phyloP scores from a whole-genome alignment of 192 early-diverging fungal species.

The Backusella liffmaniae region DNA sequence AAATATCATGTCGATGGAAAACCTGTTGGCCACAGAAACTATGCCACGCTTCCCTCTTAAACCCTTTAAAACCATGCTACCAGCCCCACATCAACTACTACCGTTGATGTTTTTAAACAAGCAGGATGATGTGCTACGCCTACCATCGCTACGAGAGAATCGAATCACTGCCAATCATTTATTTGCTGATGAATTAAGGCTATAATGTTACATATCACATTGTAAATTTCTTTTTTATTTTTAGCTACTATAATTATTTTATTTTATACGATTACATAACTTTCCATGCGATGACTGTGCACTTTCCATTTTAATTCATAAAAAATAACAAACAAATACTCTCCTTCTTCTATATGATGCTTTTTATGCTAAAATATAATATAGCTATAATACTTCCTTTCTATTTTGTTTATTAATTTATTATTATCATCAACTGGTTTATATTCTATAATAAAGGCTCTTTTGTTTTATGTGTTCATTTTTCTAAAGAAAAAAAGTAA shows the following conservation, averaged over 20 bases:
- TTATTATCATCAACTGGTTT: not conserved
- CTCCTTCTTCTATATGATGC: not conserved
- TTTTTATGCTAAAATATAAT: not conserved
- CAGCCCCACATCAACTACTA: not conserved
- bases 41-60: not conserved
- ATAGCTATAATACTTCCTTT: not conserved
- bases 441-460: too few relatives aligned
- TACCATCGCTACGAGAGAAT: not conserved
- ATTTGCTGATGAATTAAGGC: not conserved
- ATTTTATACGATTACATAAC: not conserved
- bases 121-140: not conserved
- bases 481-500: too few relatives aligned
- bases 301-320: not conserved
- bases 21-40: not conserved
- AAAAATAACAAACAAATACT: not conserved
- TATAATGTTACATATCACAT: not conserved
- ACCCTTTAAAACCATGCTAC: not conserved
- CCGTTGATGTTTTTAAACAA: not conserved
- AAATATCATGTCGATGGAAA: constrained; percentile 15
- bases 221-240: not conserved
- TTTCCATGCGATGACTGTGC: not conserved
- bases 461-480: too few relatives aligned
- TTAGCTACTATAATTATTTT: not conserved
- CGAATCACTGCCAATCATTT: not conserved
- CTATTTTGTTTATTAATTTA: not conserved